Percentiles rank a stretch among this genome's conserved stretches.
These are phyloP conservation scores for Colletotrichum siamense DNA, from an alignment of 2,329 filamentous ascomycete species.

Conservation along the genomic window DNA sequence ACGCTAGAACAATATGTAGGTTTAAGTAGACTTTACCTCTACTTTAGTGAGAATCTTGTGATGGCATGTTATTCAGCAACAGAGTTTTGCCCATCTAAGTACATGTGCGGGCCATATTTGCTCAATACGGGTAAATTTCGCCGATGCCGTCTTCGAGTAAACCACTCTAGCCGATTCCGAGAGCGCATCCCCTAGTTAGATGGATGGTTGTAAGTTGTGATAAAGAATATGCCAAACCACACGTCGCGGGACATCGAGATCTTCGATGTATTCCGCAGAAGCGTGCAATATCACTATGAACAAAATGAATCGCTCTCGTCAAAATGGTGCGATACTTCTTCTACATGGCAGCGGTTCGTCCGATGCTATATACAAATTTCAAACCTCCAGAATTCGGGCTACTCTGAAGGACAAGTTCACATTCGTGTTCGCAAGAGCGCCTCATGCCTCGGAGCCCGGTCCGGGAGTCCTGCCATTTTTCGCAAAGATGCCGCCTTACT, in stretches of 20 bases:
- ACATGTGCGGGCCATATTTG: background rate
- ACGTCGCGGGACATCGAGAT: background rate
- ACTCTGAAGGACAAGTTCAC: background rate
- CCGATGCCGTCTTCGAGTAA: background rate
- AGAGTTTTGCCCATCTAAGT: background rate
- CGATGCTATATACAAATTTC: background rate
- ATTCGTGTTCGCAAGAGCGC: background rate
- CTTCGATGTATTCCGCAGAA: background rate
- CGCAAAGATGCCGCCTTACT: background rate
- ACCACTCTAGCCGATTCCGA: background rate
- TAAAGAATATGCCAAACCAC: background rate
- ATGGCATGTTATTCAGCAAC: background rate
- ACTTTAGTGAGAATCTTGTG: background rate
- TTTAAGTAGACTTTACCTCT: background rate
- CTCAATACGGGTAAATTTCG: background rate
- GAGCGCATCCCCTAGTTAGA: fast-evolving
- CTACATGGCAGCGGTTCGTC: background rate
- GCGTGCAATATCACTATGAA: background rate
- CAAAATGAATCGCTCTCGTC: background rate
- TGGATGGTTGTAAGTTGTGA: background rate
- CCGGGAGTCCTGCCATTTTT: background rate
- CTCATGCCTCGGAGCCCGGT: background rate
- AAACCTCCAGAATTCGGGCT: background rate
- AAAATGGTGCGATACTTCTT: background rate
- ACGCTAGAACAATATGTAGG: background rate